Evolutionary conservation across 352 stramenopile species (phyloP).

Genomic region (Globisporangium canariense): DNA sequence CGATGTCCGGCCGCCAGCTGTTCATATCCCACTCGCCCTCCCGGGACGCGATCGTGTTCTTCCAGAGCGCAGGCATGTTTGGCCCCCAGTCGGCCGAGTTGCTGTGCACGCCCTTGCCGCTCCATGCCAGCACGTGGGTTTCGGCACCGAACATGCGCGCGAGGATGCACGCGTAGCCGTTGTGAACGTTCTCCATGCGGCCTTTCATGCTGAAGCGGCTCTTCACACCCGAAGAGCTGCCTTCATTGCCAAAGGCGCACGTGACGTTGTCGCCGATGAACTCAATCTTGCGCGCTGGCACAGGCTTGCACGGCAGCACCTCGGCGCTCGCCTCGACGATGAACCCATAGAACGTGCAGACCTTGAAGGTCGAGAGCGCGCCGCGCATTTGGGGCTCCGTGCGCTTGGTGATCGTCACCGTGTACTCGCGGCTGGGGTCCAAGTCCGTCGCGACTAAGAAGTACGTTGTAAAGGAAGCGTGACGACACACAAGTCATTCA

Average conservation of each 20-base stretch:
- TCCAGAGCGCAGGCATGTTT: conserved; percentile 81
- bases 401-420: conserved; percentile 71
- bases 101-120: conserved; percentile 83
- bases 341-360: conserved; percentile 88
- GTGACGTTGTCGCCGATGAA: conserved; percentile 86
- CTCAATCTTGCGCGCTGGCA: conserved; percentile 56
- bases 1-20: conserved; percentile 75
- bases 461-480: neutral
- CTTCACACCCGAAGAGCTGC: conserved; percentile 63
- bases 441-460: conserved; percentile 56
- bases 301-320: conserved; percentile 43
- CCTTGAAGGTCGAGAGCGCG: conserved; percentile 85
- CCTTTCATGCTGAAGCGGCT: conserved; percentile 82
- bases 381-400: conserved; percentile 84
- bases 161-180: conserved; percentile 80
- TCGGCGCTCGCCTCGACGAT: conserved; percentile 70
- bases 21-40: conserved; percentile 68
- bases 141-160: conserved; percentile 84
- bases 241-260: conserved; percentile 84
- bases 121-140: conserved; percentile 83
- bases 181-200: conserved; percentile 87
- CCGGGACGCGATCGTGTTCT: conserved; percentile 79
- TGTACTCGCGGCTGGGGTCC: conserved; percentile 49
- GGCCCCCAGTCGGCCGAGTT: conserved; percentile 81
- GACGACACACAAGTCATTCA: neutral